Evolutionary conservation across 2,329 filamentous ascomycete species (phyloP).

Genomic region (Samsoniella hepiali): DNA sequence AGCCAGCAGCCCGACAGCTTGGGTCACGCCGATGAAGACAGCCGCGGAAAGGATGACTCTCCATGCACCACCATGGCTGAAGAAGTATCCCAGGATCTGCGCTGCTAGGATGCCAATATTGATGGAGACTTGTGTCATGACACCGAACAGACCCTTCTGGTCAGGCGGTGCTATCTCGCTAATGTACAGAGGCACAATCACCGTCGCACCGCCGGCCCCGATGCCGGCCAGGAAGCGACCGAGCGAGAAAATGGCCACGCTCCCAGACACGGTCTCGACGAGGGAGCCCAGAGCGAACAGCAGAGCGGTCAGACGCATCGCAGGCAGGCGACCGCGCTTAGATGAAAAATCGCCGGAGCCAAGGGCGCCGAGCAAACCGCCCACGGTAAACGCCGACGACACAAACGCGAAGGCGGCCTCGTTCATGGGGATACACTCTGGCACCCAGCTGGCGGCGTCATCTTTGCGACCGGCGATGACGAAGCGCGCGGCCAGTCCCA

Average conservation of each 20-base stretch:
- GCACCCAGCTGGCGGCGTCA: constrained; percentile 36
- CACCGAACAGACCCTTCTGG: constrained; percentile 74
- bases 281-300: constrained; percentile 75
- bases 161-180: constrained; percentile 79
- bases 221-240: constrained; percentile 79
- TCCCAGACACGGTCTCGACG: constrained; percentile 68
- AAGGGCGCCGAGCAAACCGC: constrained; percentile 81
- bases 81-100: constrained; percentile 81
- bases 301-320: constrained; percentile 73
- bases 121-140: constrained; percentile 88
- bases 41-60: constrained; percentile 76
- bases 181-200: constrained; percentile 92
- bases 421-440: constrained; percentile 86
- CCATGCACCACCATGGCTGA: constrained; percentile 79
- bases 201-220: constrained; percentile 83
- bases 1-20: constrained; percentile 68
- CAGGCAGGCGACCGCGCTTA: constrained; percentile 67
- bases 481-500: constrained; percentile 25
- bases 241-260: constrained; percentile 63
- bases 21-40: constrained; percentile 62
- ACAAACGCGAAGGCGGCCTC: constrained; percentile 78
- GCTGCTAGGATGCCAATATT: constrained; percentile 85
- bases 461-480: not conserved
- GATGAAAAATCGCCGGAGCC: constrained; percentile 76
- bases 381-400: constrained; percentile 86